phyloP scores from a whole-genome alignment of 2,329 filamentous ascomycete species.

The Kalaharituber pfeilii region DNA sequence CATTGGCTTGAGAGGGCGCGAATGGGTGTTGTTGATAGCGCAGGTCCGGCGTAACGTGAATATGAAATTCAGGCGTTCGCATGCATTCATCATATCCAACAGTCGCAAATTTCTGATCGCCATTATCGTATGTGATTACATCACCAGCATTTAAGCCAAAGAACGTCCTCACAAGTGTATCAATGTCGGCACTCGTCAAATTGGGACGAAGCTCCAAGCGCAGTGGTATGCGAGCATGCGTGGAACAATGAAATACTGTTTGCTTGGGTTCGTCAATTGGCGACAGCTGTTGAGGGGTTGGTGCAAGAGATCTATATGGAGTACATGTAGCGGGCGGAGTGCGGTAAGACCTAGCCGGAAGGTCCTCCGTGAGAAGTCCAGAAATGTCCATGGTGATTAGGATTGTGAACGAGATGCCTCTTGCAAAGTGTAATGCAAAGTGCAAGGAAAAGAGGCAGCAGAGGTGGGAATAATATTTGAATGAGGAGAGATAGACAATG shows the following conservation, averaged over 20 bases:
- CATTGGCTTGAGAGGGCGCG: not conserved
- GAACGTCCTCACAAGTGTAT: not conserved
- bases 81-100: not conserved
- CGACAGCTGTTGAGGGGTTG: not conserved
- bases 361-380: not conserved
- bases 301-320: not conserved
- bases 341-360: not conserved
- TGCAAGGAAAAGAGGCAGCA: not conserved
- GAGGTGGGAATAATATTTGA: not conserved
- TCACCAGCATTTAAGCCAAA: not conserved
- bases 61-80: not conserved
- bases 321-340: not conserved
- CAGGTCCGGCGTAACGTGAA: not conserved
- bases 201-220: not conserved
- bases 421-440: not conserved
- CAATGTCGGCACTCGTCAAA: not conserved
- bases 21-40: not conserved
- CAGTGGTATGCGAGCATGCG: not conserved
- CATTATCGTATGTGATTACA: not conserved
- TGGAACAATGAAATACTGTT: not conserved
- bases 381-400: not conserved
- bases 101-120: not conserved
- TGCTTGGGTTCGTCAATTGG: not conserved
- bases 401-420: too few relatives aligned
- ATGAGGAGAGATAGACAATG: not conserved